Base-by-base conservation (phyloP, 2,329 filamentous ascomycete species). In the Zasmidium citrigriseum region DNA sequence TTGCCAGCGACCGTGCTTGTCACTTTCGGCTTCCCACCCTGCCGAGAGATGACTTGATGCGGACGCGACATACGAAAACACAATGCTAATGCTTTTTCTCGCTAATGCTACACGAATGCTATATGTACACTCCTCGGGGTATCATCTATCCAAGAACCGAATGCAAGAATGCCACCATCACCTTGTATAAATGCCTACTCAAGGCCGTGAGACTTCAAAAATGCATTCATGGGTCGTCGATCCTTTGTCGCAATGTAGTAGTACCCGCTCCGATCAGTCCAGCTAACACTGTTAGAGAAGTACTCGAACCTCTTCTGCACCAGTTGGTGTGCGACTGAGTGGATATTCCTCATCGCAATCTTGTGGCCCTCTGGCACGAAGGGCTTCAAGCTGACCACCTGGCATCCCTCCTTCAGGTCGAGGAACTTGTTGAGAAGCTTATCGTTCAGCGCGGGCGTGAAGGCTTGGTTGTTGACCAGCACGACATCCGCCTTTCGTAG, bases 401-500 rank as follows among this genome's bases (percentile, higher is more conserved):
- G 89, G 75, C 90, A 93, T 2, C 93, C 93, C 55, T 90, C 83
- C 76, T 97, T 98, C 62, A 98, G 80, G 70, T 99, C 95, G 60
- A 99, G 79, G 70, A 99, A 98, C 79, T 96, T 91, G 67, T 91
- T 86, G 65, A 93, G 86, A 47, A 99, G 81, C 61, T 86, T 85
- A 70, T 91, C 89, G 76, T 98, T 99, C 55, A 97, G 84, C 67
- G 88, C 83, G 14, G 93, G 88, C 4, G 89, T 93, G 76, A 99
- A 99, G 2, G 92, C 95, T 76, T 98, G 93, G 77, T 99, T 99
- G 80, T 99, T 99, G 68, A 98, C 93, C 23, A 99, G 83, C 18
- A 99, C 86, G n/a, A 98, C 93, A 72, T 99, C 95, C 1, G 95
- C 93, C 55, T 88, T 86, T 73, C 89, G 88, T 51, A 99, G 82